Evolutionary conservation across 495 filamentous ascomycete species (phyloP).

Genomic region (Aspergillus taichungensis): DNA sequence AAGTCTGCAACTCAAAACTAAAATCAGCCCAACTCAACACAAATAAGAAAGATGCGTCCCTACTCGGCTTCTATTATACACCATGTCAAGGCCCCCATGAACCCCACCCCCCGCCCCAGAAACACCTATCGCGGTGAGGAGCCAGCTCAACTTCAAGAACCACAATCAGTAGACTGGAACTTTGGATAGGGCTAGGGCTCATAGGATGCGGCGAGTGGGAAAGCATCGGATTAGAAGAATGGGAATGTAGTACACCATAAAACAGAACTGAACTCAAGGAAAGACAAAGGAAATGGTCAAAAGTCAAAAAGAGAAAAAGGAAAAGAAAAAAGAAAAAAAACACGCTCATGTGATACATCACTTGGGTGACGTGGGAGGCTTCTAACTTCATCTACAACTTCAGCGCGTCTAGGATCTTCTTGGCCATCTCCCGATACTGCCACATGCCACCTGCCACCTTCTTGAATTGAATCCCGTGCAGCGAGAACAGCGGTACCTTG

Average conservation of each 20-base stretch:
- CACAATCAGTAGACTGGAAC: no score
- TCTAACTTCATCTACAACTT: constrained; percentile 47
- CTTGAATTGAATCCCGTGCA: constrained; percentile 98
- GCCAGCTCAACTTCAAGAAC: constrained; percentile 13
- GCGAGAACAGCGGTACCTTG: constrained; percentile 85
- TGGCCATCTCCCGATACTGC: constrained; percentile 98
- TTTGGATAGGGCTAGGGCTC: no score
- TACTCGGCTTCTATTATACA: constrained; percentile 22
- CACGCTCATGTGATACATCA: constrained; percentile 11
- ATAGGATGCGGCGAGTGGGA: no score
- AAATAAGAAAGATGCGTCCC: constrained; percentile 10
- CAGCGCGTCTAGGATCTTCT: constrained; percentile 83
- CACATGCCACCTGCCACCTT: constrained; percentile 90
- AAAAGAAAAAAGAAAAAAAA: constrained; percentile 7
- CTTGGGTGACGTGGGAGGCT: background rate
- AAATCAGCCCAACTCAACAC: background rate
- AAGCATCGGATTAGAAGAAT: background rate
- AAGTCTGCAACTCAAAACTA: no score
- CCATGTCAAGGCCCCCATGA: constrained; percentile 11
- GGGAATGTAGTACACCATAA: background rate
- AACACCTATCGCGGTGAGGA: constrained; percentile 11
- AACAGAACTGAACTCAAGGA: constrained; percentile 14
- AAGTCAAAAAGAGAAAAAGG: constrained; percentile 9
- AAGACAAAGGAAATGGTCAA: constrained; percentile 10
- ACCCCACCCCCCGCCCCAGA: no score